Conservation (phyloP, 202 grass and related monocot genomes). For the Setaria viridis region DNA sequence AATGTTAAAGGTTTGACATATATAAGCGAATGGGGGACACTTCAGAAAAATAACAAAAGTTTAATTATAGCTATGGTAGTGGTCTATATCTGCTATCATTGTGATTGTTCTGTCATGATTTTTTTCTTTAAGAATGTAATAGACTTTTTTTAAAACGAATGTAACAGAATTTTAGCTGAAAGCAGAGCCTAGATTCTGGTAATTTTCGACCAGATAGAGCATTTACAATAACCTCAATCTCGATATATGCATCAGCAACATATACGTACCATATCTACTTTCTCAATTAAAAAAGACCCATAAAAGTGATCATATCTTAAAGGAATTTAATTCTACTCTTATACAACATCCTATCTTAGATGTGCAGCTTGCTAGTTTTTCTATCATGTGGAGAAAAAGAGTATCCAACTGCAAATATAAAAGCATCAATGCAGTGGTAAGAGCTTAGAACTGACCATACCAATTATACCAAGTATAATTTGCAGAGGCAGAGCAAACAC, state of each 20-base stretch:
- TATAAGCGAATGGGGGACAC: conserved; percentile 28
- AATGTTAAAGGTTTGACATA: conserved; percentile 5
- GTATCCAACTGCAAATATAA: conserved; percentile 15
- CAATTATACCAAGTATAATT: neutral
- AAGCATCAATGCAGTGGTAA: neutral
- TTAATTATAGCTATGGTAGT: conserved; percentile 20
- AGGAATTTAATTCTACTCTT: neutral
- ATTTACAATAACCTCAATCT: neutral
- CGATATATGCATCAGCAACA: neutral
- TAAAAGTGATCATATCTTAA: neutral
- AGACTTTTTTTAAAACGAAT: neutral
- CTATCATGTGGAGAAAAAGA: neutral
- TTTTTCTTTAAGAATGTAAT: neutral
- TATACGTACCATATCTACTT: neutral
- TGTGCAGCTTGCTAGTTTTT: neutral
- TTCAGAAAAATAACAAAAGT: conserved; percentile 12
- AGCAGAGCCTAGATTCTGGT: neutral
- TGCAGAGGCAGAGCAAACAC: neutral
- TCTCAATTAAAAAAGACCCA: neutral
- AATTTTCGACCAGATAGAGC: neutral
- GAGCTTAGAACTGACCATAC: neutral
- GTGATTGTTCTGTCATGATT: conserved; percentile 19
- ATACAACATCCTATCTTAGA: neutral
- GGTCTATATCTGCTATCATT: conserved; percentile 7
- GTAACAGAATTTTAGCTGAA: neutral